phyloP scores from a whole-genome alignment of 768 basidiomycete species.

The Grammothele lineata region DNA sequence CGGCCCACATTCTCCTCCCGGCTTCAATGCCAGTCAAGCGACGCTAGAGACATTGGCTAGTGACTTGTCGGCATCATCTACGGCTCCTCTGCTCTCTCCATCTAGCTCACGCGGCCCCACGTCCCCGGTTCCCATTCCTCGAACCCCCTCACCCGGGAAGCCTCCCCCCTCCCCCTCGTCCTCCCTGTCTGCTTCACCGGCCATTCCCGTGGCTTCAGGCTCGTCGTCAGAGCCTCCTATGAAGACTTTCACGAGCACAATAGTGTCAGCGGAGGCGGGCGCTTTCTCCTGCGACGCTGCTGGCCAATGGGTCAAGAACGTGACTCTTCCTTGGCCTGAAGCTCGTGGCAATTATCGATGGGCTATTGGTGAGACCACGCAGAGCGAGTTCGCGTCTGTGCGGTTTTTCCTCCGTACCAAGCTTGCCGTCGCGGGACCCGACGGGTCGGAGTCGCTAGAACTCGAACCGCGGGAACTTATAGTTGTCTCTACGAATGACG shows the following conservation, averaged over 20 bases:
- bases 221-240: conserved; percentile 9
- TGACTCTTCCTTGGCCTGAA: conserved; percentile 71
- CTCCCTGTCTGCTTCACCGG: conserved; percentile 1
- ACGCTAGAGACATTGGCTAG: conserved; percentile 15
- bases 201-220: conserved; percentile 3
- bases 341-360: conserved; percentile 66
- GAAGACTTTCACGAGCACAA: conserved; percentile 46
- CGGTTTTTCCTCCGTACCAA: conserved; percentile 70
- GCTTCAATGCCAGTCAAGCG: conserved; percentile 12
- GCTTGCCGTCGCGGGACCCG: conserved; percentile 52
- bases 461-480: conserved; percentile 64
- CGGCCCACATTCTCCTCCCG: conserved; percentile 1
- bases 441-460: conserved; percentile 62
- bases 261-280: conserved; percentile 49
- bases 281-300: conserved; percentile 48
- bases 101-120: conserved; percentile 1
- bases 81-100: conserved; percentile 13
- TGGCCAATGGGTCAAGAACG: conserved; percentile 59
- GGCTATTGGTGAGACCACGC: conserved; percentile 76
- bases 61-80: conserved; percentile 20
- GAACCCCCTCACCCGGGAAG: conserved; percentile 1
- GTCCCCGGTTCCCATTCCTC: conserved; percentile 11
- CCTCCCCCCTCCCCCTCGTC: conserved; percentile 17
- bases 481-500: conserved; percentile 65
- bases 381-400: conserved; percentile 58